Evolutionary conservation across 805 yeast species (phyloP).

Genomic region (Lachancea meyersii): DNA sequence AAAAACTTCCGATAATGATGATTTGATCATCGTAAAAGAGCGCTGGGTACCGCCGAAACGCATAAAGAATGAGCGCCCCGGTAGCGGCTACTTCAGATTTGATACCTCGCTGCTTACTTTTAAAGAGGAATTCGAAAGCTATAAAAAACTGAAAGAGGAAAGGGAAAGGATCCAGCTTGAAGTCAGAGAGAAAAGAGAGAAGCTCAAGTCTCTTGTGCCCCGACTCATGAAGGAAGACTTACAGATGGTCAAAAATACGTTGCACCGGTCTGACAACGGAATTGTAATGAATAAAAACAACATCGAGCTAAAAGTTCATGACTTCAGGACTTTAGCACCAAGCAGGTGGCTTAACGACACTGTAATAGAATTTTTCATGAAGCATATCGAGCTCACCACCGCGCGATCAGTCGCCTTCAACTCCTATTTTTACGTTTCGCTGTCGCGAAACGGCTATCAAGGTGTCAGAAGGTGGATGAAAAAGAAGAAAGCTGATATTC

Average conservation of each 20-base stretch:
- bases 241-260: slow-evolving; percentile 22
- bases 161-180: slow-evolving; percentile 36
- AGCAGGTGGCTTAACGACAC: slow-evolving; percentile 87
- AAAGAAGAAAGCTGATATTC: slow-evolving; percentile 61
- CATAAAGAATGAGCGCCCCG: slow-evolving; percentile 5
- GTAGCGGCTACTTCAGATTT: slow-evolving; percentile 17
- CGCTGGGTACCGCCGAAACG: slow-evolving; percentile 22
- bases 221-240: slow-evolving; percentile 21
- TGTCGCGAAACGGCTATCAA: slow-evolving; percentile 64
- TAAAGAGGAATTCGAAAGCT: slow-evolving; percentile 37
- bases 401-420: slow-evolving; percentile 63
- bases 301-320: slow-evolving; percentile 60
- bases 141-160: slow-evolving; percentile 40
- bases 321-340: slow-evolving; percentile 63
- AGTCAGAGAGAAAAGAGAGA: slow-evolving; percentile 19
- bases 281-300: slow-evolving; percentile 30
- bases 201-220: slow-evolving; percentile 23
- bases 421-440: slow-evolving; percentile 78
- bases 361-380: slow-evolving; percentile 75
- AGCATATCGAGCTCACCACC: slow-evolving; percentile 29
- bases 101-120: slow-evolving; percentile 28
- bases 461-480: slow-evolving; percentile 85
- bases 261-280: slow-evolving; percentile 26
- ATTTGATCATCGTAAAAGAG: slow-evolving; percentile 27
- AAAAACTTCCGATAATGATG: slow-evolving; percentile 11